Evolutionary conservation across 805 yeast species (phyloP).

Genomic region (Candida insectalens): DNA sequence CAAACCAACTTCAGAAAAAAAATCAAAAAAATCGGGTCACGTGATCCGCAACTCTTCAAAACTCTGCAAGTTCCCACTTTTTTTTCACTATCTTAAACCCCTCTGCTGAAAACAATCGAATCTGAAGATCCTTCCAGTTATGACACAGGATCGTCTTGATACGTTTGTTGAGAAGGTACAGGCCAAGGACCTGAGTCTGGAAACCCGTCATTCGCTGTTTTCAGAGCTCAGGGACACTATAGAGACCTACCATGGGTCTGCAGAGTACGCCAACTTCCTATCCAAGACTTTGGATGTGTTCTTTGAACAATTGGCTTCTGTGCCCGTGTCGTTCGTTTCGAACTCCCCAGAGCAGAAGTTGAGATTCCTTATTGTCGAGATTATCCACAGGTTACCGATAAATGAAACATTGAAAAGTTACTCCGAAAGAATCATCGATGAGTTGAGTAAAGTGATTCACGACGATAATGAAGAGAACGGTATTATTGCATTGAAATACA

Average conservation of each 20-base stretch:
- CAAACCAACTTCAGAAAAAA: not conserved
- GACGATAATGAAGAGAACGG: slow-evolving; percentile 95
- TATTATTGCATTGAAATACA: slow-evolving; percentile 76
- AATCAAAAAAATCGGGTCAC: slow-evolving; percentile 10
- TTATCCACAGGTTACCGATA: slow-evolving; percentile 71
- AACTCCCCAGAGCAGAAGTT: slow-evolving; percentile 68
- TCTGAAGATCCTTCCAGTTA: not conserved
- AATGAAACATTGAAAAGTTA: slow-evolving; percentile 74
- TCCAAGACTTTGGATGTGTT: slow-evolving; percentile 63
- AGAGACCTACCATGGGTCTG: slow-evolving; percentile 64
- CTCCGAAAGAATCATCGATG: slow-evolving; percentile 48
- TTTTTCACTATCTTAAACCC: slow-evolving; percentile 1
- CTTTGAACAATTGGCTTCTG: slow-evolving; percentile 47
- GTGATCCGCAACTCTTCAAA: slow-evolving; percentile 18
- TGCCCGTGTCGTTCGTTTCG: slow-evolving; percentile 64
- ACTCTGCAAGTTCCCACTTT: slow-evolving; percentile 14
- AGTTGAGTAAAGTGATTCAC: slow-evolving; percentile 48
- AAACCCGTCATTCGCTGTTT: slow-evolving; percentile 55
- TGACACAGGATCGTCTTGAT: slow-evolving; percentile 30
- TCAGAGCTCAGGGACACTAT: slow-evolving; percentile 81
- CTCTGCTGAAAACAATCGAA: not conserved
- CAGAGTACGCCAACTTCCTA: slow-evolving; percentile 75
- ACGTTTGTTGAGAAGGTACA: slow-evolving; percentile 54
- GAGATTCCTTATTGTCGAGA: slow-evolving; percentile 67
- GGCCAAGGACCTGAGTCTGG: slow-evolving; percentile 45